Evolutionary conservation across 768 basidiomycete genomes (phyloP).

Genomic region (Tricholoma terreum): DNA sequence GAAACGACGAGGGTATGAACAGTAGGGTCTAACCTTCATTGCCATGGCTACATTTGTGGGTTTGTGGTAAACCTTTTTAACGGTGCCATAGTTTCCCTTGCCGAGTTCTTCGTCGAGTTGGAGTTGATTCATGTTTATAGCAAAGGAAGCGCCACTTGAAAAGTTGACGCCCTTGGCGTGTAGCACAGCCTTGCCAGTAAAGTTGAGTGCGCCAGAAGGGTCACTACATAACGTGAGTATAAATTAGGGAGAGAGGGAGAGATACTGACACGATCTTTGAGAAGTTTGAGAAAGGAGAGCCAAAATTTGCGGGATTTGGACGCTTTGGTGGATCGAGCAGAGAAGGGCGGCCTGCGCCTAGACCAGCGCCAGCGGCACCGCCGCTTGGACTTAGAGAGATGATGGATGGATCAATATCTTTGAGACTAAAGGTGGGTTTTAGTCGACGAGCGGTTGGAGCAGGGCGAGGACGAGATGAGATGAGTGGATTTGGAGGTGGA

Average conservation of each 20-base stretch:
- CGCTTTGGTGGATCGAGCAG: slow-evolving; percentile 37
- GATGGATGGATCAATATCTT: slow-evolving; percentile 52
- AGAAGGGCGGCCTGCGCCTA: slow-evolving; percentile 65
- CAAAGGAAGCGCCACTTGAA: slow-evolving; percentile 83
- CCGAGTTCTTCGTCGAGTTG: slow-evolving; percentile 92
- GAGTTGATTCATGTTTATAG: slow-evolving; percentile 94
- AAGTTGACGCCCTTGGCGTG: slow-evolving; percentile 86
- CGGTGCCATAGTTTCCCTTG: slow-evolving; percentile 95
- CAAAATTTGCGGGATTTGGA: slow-evolving; percentile 43
- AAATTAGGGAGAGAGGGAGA: background rate
- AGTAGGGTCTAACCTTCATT: slow-evolving; percentile 76
- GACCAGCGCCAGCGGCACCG: slow-evolving; percentile 60
- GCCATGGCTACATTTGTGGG: slow-evolving; percentile 97
- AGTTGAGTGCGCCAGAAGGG: slow-evolving; percentile 93
- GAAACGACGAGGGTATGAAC: slow-evolving; percentile 5
- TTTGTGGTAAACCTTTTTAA: slow-evolving; percentile 91
- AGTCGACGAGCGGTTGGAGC: slow-evolving; percentile 43
- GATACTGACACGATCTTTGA: slow-evolving; percentile 84
- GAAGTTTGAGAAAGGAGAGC: slow-evolving; percentile 89
- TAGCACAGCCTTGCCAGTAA: slow-evolving; percentile 88
- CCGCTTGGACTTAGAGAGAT: slow-evolving; percentile 39
- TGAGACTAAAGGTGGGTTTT: slow-evolving; percentile 59
- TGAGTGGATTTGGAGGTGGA: background rate
- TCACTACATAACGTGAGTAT: slow-evolving; percentile 52
- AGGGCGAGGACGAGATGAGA: slow-evolving; percentile 16